These are phyloP conservation scores for Mrakiaceae sp. DNA, from an alignment of 1,284 basidiomycete genomes.

Conservation along the genomic window DNA sequence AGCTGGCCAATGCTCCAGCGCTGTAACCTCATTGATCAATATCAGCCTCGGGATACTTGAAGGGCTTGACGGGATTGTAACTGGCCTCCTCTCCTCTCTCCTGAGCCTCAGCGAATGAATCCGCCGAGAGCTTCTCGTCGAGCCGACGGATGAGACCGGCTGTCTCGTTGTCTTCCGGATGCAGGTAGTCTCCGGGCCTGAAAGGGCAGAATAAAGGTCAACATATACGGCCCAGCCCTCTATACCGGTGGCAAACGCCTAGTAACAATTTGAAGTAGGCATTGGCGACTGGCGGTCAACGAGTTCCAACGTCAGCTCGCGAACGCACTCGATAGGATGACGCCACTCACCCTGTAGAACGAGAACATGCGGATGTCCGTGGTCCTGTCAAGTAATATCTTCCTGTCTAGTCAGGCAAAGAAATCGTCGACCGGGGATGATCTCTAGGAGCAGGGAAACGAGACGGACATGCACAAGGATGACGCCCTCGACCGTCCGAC, in stretches of 20 bases:
- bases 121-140: conserved; percentile 58
- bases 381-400: conserved; percentile 41
- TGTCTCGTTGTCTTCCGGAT: conserved; percentile 85
- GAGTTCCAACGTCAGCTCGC: no score
- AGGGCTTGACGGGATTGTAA: conserved; percentile 4
- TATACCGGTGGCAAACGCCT: not conserved
- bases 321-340: no score
- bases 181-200: conserved; percentile 95
- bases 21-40: conserved; percentile 42
- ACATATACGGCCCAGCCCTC: not conserved
- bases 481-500: conserved; percentile 89
- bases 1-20: conserved; percentile 95
- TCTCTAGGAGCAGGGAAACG: not conserved
- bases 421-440: not conserved
- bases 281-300: conserved; percentile 57
- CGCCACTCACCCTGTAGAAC: conserved; percentile 56
- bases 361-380: conserved; percentile 87
- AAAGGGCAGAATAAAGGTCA: not conserved
- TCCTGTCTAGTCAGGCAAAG: not conserved
- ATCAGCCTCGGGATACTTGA: conserved; percentile 4
- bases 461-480: conserved; percentile 67
- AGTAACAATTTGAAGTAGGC: conserved; percentile 91
- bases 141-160: conserved; percentile 77
- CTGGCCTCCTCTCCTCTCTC: not conserved
- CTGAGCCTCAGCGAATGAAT: not conserved